Percentiles rank a stretch among this genome's conserved stretches.
Conservation (phyloP, 192 early-diverging fungal species). For the Piromyces sp. region DNA sequence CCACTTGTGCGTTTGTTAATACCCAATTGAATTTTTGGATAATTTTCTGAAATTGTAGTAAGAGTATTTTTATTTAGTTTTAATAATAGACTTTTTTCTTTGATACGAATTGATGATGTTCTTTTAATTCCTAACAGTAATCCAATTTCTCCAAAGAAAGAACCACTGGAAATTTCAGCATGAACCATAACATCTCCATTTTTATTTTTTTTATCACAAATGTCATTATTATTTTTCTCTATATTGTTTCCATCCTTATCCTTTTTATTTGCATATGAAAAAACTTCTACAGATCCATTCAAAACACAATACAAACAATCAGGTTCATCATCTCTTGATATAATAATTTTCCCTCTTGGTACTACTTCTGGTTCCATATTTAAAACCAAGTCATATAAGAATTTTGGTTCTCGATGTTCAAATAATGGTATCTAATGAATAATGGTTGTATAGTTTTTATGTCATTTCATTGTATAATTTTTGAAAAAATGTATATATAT, state of each 20-base stretch:
- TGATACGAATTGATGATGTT: constrained; percentile 20
- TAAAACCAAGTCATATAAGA: constrained; percentile 15
- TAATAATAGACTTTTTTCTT: constrained; percentile 19
- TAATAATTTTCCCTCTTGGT: constrained; percentile 7
- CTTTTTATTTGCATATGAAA: background rate
- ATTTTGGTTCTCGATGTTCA: constrained; percentile 9
- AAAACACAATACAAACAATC: constrained; percentile 25
- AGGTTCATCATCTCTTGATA: constrained; percentile 18
- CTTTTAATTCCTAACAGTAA: constrained; percentile 22
- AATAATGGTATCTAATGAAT: constrained; percentile 12
- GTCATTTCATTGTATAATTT: too few relatives aligned
- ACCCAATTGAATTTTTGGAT: constrained; percentile 15
- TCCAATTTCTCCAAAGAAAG: constrained; percentile 36
- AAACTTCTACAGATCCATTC: constrained; percentile 17
- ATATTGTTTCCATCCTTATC: background rate
- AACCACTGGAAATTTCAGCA: constrained; percentile 20
- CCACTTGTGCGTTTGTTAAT: constrained; percentile 19
- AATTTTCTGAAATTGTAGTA: constrained; percentile 8
- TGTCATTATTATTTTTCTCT: background rate
- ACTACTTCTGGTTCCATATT: constrained; percentile 10
- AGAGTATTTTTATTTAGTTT: constrained; percentile 20
- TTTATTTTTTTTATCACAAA: too few relatives aligned
- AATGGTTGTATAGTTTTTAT: background rate
- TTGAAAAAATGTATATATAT: too few relatives aligned
- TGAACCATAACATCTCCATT: constrained; percentile 13